Evolutionary conservation across 2,329 filamentous ascomycete species (phyloP).

Genomic region (Fonsecaea pedrosoi): DNA sequence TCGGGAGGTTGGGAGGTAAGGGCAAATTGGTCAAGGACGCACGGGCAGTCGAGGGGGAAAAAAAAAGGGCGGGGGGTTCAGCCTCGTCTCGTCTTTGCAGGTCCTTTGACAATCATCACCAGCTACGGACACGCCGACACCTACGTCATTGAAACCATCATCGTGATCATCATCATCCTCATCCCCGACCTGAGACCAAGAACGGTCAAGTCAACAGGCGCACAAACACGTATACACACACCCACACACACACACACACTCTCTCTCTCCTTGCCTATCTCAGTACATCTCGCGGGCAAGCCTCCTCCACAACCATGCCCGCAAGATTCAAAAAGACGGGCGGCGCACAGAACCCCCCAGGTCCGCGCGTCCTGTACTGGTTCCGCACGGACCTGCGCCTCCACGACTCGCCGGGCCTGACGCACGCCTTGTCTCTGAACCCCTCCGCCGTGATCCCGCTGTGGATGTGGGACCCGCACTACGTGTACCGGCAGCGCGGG

Average conservation of each 20-base stretch:
- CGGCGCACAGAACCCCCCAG: background rate
- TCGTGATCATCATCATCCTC: too few relatives aligned
- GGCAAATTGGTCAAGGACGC: too few relatives aligned
- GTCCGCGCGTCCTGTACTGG: constrained; percentile 73
- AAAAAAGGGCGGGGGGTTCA: too few relatives aligned
- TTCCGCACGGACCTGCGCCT: constrained; percentile 79
- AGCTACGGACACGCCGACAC: too few relatives aligned
- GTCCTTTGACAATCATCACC: too few relatives aligned
- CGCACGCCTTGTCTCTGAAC: constrained; percentile 72
- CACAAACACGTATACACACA: too few relatives aligned
- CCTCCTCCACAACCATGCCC: constrained; percentile 21
- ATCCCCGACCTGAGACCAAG: too few relatives aligned
- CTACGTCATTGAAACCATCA: too few relatives aligned
- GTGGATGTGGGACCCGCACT: constrained; percentile 83
- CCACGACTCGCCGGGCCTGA: constrained; percentile 76
- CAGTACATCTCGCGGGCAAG: background rate
- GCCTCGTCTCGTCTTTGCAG: too few relatives aligned
- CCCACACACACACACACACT: background rate
- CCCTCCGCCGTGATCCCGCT: constrained; percentile 74
- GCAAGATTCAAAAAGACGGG: constrained; percentile 26
- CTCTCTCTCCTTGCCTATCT: background rate
- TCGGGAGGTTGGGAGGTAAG: too few relatives aligned
- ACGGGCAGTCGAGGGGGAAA: too few relatives aligned
- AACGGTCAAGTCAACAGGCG: too few relatives aligned
- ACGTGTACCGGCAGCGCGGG: constrained; percentile 74